A percentile compares a stretch with the other conserved stretches of the same genome.
phyloP scores from a whole-genome alignment of 2,329 filamentous ascomycete genomes.

The Aspergillus neotritici region DNA sequence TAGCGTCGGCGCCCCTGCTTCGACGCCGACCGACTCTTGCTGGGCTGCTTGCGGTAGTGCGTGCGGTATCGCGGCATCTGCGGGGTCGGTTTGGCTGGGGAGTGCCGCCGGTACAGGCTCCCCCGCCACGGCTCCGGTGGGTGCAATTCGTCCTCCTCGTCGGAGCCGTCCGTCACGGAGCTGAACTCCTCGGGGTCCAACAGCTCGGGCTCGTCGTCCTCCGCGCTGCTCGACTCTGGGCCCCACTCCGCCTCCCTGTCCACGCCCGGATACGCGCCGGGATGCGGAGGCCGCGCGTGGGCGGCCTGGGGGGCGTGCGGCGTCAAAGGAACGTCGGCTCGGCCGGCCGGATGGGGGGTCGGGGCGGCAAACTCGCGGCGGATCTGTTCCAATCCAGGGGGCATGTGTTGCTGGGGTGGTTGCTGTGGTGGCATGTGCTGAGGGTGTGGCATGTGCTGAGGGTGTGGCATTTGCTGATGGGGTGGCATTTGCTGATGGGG shows the following conservation, averaged over 20 bases:
- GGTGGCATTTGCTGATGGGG: too few relatives aligned
- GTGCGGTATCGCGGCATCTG: constrained; percentile 19
- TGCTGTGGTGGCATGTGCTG: constrained; percentile 3
- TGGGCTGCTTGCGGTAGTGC: constrained; percentile 22
- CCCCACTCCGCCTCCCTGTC: constrained; percentile 13
- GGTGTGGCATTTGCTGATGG: constrained; percentile 4
- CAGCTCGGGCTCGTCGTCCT: constrained; percentile 25
- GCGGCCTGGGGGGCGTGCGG: background rate
- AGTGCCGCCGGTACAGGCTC: constrained; percentile 16
- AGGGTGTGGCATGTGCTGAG: background rate
- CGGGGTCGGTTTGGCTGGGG: constrained; percentile 14
- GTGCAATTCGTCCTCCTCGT: constrained; percentile 15
- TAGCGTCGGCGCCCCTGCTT: constrained; percentile 12
- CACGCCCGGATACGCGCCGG: background rate
- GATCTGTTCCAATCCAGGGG: background rate
- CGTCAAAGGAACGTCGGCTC: too few relatives aligned
- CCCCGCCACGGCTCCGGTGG: constrained; percentile 13
- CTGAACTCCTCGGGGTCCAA: constrained; percentile 23
- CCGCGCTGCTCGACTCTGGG: constrained; percentile 19
- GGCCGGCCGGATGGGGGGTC: too few relatives aligned
- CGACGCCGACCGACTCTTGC: constrained; percentile 4
- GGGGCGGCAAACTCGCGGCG: too few relatives aligned
- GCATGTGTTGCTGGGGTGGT: background rate
- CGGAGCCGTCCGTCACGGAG: constrained; percentile 25
- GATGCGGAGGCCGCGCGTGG: constrained; percentile 2